A percentile compares a stretch with the other conserved stretches of the same genome.
Conservation (phyloP, 176 grass and related monocot species). For the Oryza coarctata region DNA sequence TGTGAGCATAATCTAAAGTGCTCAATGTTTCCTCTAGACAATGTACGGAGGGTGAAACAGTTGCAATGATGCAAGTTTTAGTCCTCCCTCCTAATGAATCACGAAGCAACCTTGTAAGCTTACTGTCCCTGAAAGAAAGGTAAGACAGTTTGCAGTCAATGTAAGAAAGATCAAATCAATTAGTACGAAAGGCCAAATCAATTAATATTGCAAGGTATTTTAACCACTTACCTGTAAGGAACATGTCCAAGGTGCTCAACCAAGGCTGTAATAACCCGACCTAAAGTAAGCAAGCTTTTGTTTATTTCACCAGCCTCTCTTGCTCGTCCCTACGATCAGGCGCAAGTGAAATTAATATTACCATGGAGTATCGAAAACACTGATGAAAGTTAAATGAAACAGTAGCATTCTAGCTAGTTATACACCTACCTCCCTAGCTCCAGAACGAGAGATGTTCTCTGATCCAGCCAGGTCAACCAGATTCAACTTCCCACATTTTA, state of each 20-base stretch:
- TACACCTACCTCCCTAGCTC: constrained; percentile 81
- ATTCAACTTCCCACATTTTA: constrained; percentile 97
- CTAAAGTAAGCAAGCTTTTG: constrained; percentile 98
- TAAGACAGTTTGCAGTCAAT: constrained; percentile 21
- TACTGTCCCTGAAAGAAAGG: constrained; percentile 86
- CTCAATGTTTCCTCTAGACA: constrained; percentile 97
- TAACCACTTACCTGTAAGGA: constrained; percentile 76
- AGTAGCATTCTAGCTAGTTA: not conserved
- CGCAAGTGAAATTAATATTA: constrained; percentile 13
- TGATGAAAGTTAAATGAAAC: not conserved
- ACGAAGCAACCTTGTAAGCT: constrained; percentile 86
- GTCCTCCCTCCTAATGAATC: constrained; percentile 97
- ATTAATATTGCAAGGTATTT: constrained; percentile 5
- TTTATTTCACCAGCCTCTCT: constrained; percentile 99
- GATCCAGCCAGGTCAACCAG: constrained; percentile 95
- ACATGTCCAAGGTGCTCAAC: constrained; percentile 97
- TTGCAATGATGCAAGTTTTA: constrained; percentile 98
- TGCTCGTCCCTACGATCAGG: constrained; percentile 72
- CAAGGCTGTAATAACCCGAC: constrained; percentile 92
- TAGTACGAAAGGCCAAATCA: not conserved
- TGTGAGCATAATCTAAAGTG: constrained; percentile 93
- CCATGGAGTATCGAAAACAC: not conserved
- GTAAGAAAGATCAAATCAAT: not conserved
- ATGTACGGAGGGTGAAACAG: constrained; percentile 94
- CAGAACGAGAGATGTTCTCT: constrained; percentile 94